Conservation (phyloP, 2,329 filamentous ascomycete genomes). For the Diatrype stigma region DNA sequence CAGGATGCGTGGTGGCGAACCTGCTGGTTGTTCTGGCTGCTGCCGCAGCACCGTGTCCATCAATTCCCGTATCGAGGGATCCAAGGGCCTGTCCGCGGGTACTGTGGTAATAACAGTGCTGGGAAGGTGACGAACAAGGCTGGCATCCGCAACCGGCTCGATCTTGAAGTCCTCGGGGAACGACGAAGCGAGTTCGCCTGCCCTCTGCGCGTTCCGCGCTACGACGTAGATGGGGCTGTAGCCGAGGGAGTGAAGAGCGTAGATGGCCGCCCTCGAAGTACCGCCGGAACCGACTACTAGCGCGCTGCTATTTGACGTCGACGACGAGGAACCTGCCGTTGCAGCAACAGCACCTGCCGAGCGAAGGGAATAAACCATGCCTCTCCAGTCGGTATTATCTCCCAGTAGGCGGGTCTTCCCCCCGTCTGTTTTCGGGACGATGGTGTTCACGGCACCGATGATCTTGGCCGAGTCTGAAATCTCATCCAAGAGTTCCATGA, state of each 20-base stretch:
- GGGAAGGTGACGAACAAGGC: constrained; percentile 48
- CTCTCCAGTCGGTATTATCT: constrained; percentile 94
- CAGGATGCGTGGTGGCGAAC: constrained; percentile 59
- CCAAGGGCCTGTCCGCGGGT: constrained; percentile 81
- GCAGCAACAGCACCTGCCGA: constrained; percentile 59
- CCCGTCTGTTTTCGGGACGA: constrained; percentile 56
- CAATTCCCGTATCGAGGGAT: constrained; percentile 62
- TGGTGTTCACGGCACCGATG: constrained; percentile 94
- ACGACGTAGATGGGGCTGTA: constrained; percentile 85
- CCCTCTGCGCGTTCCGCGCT: constrained; percentile 68
- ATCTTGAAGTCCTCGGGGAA: constrained; percentile 75
- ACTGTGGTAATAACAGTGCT: constrained; percentile 84
- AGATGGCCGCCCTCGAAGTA: constrained; percentile 87
- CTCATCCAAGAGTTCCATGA: constrained; percentile 76
- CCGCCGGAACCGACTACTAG: constrained; percentile 89
- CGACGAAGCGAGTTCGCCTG: constrained; percentile 60
- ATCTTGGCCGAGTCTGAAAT: constrained; percentile 72
- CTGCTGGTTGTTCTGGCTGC: constrained; percentile 29
- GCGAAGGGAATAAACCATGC: constrained; percentile 78
- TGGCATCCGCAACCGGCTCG: constrained; percentile 46
- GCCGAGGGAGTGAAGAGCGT: constrained; percentile 76
- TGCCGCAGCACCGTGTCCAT: constrained; percentile 51
- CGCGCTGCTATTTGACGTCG: constrained; percentile 48
- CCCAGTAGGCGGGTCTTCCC: constrained; percentile 61
- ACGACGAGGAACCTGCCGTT: constrained; percentile 32